A percentile compares a stretch with the other conserved stretches of the same genome.
phyloP scores from a whole-genome alignment of 2,329 filamentous ascomycete genomes.

The Hypoxylon sp. region DNA sequence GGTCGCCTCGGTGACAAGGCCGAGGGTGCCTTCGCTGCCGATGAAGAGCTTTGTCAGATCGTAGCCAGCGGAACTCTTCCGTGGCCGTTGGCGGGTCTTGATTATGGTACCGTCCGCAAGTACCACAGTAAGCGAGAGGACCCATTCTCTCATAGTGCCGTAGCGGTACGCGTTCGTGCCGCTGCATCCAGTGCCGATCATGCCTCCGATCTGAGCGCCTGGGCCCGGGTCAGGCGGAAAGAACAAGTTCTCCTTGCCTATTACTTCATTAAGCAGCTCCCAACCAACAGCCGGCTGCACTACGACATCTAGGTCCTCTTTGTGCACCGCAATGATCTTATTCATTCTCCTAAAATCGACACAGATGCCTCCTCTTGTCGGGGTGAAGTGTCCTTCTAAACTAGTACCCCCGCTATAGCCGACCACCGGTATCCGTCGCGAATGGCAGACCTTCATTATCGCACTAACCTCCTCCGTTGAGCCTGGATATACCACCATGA shows the following conservation, averaged over 20 bases:
- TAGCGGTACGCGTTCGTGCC: constrained; percentile 89
- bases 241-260: constrained; percentile 79
- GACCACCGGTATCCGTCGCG: constrained; percentile 79
- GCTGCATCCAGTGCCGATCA: constrained; percentile 76
- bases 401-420: constrained; percentile 83
- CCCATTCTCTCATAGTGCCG: constrained; percentile 92
- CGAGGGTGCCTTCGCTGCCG: constrained; percentile 86
- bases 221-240: constrained; percentile 89
- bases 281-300: constrained; percentile 84
- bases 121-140: constrained; percentile 84
- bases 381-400: constrained; percentile 82
- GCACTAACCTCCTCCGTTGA: constrained; percentile 80
- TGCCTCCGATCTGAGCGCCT: constrained; percentile 87
- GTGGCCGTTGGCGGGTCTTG: constrained; percentile 82
- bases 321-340: constrained; percentile 77
- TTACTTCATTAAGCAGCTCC: constrained; percentile 81
- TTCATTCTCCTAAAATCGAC: constrained; percentile 84
- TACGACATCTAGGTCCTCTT: constrained; percentile 76
- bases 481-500: constrained; percentile 80
- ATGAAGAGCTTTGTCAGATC: constrained; percentile 85
- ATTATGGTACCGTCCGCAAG: constrained; percentile 85
- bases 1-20: constrained; percentile 83
- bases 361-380: constrained; percentile 80
- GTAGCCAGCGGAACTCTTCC: constrained; percentile 87
- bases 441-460: constrained; percentile 83